Evolutionary conservation across 108 stramenopile species (phyloP), one percentile per base, ranked within the genome.

Genomic region (Skeletonema grethae): DNA sequence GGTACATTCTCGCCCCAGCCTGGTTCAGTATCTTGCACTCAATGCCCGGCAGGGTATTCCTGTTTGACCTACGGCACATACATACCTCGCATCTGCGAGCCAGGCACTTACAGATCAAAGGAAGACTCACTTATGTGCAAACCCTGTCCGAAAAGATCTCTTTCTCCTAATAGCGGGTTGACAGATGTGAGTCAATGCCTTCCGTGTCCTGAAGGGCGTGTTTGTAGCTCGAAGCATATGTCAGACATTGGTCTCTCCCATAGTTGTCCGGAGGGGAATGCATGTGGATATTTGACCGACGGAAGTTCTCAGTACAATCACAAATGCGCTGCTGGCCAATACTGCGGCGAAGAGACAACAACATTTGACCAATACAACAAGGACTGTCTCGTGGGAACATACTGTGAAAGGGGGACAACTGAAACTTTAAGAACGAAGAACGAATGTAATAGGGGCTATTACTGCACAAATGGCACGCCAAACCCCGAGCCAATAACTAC

Each of bases 31-130:
- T 70, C 48, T n/a, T 96, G 95, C 65, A 43, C 70, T 18, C 72
- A 73, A 3, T 96, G 95, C 65, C 93, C 93, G 15, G 86, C 93
- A 16, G 95, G 95, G 11, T 82, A 84, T 46, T 77, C 88, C 6
- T 96, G 95, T 68, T 61, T 75, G 20, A 83, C 85, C 7, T 96
- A 93, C 71, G 95, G 93, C 16, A 93, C 95, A 2, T 94, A 88
- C 61, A 77, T 88, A 34, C 95, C 95, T 28, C 85, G 88, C 13
- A 88, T 96, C 41, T 96, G 95, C 67, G 58, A 39, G 12, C 80
- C 75, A 25, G 95, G 95, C 1, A 90, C 86, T 2, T 96, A 93
- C 68, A 82, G 95, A 20, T 85, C 86, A 2, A 75, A 80, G 25
- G 84, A 85, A 32, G 95, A 96, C 70, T 84, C 85, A 3, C 73